Evolutionary conservation across 345 rosid species (phyloP), one percentile per base, ranked within the genome.

Genomic region (Reutealis trisperma): DNA sequence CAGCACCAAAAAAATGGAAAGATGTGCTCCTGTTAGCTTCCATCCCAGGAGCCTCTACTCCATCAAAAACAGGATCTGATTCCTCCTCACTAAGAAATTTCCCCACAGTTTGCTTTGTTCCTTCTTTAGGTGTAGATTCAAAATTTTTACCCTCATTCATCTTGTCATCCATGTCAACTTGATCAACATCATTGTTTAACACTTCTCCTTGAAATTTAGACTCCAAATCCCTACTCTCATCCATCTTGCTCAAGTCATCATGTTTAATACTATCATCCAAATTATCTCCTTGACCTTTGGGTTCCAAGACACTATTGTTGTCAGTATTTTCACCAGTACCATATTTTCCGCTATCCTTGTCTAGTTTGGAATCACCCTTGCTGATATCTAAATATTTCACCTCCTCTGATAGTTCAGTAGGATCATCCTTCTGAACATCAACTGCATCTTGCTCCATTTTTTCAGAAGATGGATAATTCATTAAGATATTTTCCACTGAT

Each of bases 41-140:
- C 84, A 81, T 81, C 62, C 74, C 89, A 65, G 85, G 85, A 79
- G 83, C 76, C 77, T 88, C 90, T 37, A 84, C 81, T 71, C 89
- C 90, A 82, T 84, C 88, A 79, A 83, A 86, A 71, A 86, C 80
- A 0, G 88, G 89, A 74, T 87, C 87, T 18, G 72, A 70, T 22
- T 81, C 81, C 71, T 81, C 74, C 70, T 84, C 87, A 8, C 54
- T 58, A 58, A 66, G 72, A 21, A 71, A 41, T 78, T 83, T 90
- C 63, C 84, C 85, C 32, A 37, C 11, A 21, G 76, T 22, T 63
- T 78, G 82, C 30, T 75, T 64, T 81, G 8, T 58, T 76, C 63
- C 85, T 63, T 77, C 86, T 37, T 77, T 79, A 63, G 49, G 81
- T 59, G 77, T 73, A 19, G 76, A 73, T 58, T 85, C 80, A 49